These are phyloP conservation scores for Psilocybe sp. DNA, from an alignment of 768 basidiomycete genomes.

Conservation along the genomic window DNA sequence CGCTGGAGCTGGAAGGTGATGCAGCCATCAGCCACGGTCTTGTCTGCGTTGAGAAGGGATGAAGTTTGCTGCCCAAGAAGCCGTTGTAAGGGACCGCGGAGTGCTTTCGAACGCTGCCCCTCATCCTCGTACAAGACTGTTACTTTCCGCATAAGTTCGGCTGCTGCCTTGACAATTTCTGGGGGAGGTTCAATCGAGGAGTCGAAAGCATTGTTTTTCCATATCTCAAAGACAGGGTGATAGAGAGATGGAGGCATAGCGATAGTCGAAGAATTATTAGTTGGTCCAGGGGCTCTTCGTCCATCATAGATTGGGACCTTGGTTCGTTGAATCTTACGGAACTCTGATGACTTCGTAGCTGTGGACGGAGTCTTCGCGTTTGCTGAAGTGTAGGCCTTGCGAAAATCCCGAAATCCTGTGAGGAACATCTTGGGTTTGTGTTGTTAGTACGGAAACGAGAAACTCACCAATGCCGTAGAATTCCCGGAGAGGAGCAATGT, in stretches of 20 bases:
- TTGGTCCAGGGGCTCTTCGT: background rate
- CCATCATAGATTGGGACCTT: background rate
- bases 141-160: background rate
- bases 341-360: background rate
- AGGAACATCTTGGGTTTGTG: too few relatives aligned
- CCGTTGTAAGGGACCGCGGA: background rate
- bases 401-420: too few relatives aligned
- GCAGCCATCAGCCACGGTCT: background rate
- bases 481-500: too few relatives aligned
- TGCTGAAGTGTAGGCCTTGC: too few relatives aligned
- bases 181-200: background rate
- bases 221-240: background rate
- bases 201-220: background rate
- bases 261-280: background rate
- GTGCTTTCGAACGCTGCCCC: background rate
- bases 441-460: too few relatives aligned
- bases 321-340: background rate
- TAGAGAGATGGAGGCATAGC: background rate
- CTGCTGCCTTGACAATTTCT: background rate
- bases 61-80: background rate
- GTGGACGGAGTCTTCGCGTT: too few relatives aligned
- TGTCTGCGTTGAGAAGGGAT: background rate
- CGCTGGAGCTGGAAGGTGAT: background rate
- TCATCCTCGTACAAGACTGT: background rate
- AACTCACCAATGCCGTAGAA: too few relatives aligned